Conservation (phyloP, 2,329 filamentous ascomycete genomes). For the Colletotrichum godetiae region DNA sequence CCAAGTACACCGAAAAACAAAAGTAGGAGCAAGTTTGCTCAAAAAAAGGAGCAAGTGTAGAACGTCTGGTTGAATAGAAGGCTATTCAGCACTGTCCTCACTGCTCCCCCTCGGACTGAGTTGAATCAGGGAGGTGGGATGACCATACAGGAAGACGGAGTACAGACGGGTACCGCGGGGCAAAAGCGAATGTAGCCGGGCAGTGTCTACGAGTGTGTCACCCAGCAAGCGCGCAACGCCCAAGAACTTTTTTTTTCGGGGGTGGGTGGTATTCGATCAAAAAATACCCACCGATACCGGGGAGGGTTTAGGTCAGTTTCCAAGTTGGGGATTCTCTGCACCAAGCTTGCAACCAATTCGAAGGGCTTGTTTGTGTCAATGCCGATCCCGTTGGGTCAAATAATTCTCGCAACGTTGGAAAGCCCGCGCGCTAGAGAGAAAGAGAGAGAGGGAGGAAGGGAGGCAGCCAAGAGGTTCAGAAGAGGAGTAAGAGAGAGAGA, state of each 20-base stretch:
- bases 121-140: constrained; percentile 35
- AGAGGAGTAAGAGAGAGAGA: background rate
- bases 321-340: background rate
- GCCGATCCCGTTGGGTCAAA: background rate
- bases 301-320: constrained; percentile 8
- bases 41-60: constrained; percentile 34
- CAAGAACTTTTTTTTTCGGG: constrained; percentile 10
- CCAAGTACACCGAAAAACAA: constrained; percentile 2
- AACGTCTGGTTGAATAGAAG: constrained; percentile 33
- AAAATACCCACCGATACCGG: constrained; percentile 30
- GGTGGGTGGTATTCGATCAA: background rate
- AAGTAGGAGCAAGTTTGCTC: background rate
- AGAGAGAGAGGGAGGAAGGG: background rate
- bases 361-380: background rate
- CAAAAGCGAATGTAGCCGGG: constrained; percentile 22
- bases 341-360: background rate
- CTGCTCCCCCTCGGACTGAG: constrained; percentile 33
- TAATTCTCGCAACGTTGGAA: background rate
- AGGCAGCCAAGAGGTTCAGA: background rate
- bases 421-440: background rate
- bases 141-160: constrained; percentile 1
- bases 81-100: constrained; percentile 38
- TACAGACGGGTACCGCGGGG: constrained; percentile 25
- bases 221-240: constrained; percentile 1
- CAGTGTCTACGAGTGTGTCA: constrained; percentile 13